These are phyloP conservation scores for Hortiboletus flavorubellus DNA, from an alignment of 768 basidiomycete species.

Conservation along the genomic window DNA sequence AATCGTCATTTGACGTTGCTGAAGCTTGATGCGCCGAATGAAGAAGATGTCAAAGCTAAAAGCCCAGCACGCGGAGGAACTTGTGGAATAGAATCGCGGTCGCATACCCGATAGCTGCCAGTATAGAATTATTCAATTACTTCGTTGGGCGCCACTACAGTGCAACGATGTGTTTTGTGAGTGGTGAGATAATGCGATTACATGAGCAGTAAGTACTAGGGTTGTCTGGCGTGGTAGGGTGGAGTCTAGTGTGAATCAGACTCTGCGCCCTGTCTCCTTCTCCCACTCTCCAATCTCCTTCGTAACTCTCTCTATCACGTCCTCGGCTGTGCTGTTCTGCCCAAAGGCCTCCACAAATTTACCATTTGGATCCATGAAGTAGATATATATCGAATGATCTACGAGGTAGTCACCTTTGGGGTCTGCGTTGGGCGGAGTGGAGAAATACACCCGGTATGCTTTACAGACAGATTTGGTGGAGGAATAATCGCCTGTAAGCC, in stretches of 20 bases:
- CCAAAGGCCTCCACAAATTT: conserved; percentile 97
- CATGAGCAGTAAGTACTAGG: conserved; percentile 5
- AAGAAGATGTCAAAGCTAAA: conserved; percentile 77
- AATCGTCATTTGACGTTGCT: not conserved
- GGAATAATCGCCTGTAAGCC: conserved; percentile 84
- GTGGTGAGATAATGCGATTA: conserved; percentile 16
- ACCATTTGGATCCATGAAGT: conserved; percentile 95
- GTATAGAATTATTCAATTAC: no score
- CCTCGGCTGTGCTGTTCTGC: conserved; percentile 66
- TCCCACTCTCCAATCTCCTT: conserved; percentile 48
- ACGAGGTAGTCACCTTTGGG: conserved; percentile 94
- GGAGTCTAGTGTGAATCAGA: conserved; percentile 16
- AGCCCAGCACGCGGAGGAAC: conserved; percentile 40
- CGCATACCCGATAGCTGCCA: conserved; percentile 14
- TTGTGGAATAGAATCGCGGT: conserved; percentile 27
- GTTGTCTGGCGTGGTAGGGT: not conserved
- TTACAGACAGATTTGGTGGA: conserved; percentile 87
- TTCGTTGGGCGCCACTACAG: not conserved
- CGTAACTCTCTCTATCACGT: conserved; percentile 61
- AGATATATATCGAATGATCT: conserved; percentile 95
- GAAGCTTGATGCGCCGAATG: conserved; percentile 86
- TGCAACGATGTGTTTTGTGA: conserved; percentile 8
- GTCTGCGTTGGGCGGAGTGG: conserved; percentile 85
- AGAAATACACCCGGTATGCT: conserved; percentile 97
- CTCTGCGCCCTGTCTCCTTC: conserved; percentile 31